Evolutionary conservation across 805 yeast species (phyloP).

Genomic region (Soucietia sequanensis): DNA sequence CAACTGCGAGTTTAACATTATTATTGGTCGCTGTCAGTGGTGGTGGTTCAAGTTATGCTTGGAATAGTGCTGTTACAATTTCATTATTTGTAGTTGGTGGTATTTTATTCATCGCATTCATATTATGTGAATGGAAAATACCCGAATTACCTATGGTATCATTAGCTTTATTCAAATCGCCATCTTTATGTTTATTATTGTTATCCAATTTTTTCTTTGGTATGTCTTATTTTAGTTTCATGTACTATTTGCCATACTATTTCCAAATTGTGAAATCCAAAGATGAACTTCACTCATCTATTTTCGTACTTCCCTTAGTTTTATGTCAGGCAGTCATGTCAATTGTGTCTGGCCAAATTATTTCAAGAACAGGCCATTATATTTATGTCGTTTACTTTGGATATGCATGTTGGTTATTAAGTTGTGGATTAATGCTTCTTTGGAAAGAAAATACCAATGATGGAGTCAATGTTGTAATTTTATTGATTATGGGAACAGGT

Average conservation of each 20-base stretch:
- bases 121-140: slow-evolving; percentile 49
- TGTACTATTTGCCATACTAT: slow-evolving; percentile 40
- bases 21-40: slow-evolving; percentile 57
- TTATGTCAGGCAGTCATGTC: slow-evolving; percentile 42
- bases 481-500: slow-evolving; percentile 26
- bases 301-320: slow-evolving; percentile 45
- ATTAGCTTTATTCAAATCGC: slow-evolving; percentile 37
- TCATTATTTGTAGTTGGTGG: slow-evolving; percentile 35
- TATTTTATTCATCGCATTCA: slow-evolving; percentile 35
- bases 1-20: slow-evolving; percentile 48
- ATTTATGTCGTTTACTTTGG: slow-evolving; percentile 42
- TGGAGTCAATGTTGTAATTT: slow-evolving; percentile 18
- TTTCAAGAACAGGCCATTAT: slow-evolving; percentile 44
- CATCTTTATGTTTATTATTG: slow-evolving; percentile 30
- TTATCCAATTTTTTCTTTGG: slow-evolving; percentile 47
- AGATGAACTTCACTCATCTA: slow-evolving; percentile 39
- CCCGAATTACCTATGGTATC: slow-evolving; percentile 58
- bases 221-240: slow-evolving; percentile 44
- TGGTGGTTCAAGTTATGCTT: slow-evolving; percentile 58
- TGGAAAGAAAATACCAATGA: slow-evolving; percentile 28
- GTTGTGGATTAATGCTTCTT: slow-evolving; percentile 36
- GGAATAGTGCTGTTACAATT: slow-evolving; percentile 47
- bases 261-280: slow-evolving; percentile 35
- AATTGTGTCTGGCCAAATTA: slow-evolving; percentile 44
- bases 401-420: slow-evolving; percentile 39